A percentile compares a stretch with the other conserved stretches of the same genome.
phyloP scores from a whole-genome alignment of 805 yeast genomes.

The Yamadazyma akitaensis region DNA sequence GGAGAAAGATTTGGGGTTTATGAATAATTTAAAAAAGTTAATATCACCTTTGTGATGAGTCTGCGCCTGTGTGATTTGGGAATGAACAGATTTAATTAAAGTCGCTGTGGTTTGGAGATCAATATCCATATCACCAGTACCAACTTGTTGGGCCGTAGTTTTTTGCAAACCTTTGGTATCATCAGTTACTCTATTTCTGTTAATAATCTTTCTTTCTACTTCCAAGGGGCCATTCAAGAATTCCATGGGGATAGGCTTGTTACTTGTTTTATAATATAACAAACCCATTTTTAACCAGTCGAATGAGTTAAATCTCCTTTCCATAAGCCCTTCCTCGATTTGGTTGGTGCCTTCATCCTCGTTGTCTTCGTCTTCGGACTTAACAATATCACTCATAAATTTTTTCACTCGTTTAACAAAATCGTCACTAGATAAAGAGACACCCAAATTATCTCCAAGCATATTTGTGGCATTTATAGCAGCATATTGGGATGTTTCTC shows the following conservation, averaged over 20 bases:
- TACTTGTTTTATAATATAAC: slow-evolving; percentile 44
- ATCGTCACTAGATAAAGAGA: slow-evolving; percentile 47
- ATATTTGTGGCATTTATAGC: slow-evolving; percentile 61
- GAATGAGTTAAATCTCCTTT: slow-evolving; percentile 38
- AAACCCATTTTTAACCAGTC: slow-evolving; percentile 63
- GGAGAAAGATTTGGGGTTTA: slow-evolving; percentile 73
- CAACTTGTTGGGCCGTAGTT: slow-evolving; percentile 54
- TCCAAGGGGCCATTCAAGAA: slow-evolving; percentile 72
- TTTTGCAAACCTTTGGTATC: slow-evolving; percentile 41
- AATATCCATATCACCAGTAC: slow-evolving; percentile 48
- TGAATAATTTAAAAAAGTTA: slow-evolving; percentile 60
- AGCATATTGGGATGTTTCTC: slow-evolving; percentile 58
- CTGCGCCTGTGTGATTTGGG: slow-evolving; percentile 28
- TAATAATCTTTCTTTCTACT: slow-evolving; percentile 48
- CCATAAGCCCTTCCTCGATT: slow-evolving; percentile 11
- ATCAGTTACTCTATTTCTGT: slow-evolving; percentile 32
- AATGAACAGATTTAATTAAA: slow-evolving; percentile 55
- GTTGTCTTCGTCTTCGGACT: slow-evolving; percentile 5
- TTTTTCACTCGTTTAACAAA: slow-evolving; percentile 38
- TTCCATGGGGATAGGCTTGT: slow-evolving; percentile 49
- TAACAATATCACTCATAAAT: slow-evolving; percentile 15
- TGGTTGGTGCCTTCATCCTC: slow-evolving; percentile 4
- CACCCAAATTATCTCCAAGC: slow-evolving; percentile 54
- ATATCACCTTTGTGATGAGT: slow-evolving; percentile 31
- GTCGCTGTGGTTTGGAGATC: slow-evolving; percentile 62